A percentile compares a stretch with the other conserved stretches of the same genome.
Evolutionary conservation across 169 alveolate genomes (phyloP).

Genomic region (Cryptosporidium baileyi): DNA sequence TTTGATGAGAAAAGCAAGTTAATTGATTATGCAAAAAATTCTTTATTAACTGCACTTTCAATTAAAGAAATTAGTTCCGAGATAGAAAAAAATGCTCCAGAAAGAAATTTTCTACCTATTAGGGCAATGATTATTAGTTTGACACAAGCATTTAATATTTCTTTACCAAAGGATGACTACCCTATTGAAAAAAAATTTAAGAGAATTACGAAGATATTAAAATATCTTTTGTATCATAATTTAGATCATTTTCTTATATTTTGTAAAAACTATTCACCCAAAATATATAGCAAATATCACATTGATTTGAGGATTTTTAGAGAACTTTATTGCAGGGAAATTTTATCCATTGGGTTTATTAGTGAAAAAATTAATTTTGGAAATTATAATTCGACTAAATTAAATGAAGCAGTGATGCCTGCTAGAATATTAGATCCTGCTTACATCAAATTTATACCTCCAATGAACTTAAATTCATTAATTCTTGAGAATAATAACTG

Average conservation of each 20-base stretch:
- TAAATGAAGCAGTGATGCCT: not conserved
- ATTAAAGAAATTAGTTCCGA: too few species aligned
- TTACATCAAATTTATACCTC: too few species aligned
- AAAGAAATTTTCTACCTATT: not conserved
- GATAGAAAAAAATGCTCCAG: not conserved
- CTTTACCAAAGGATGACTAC: not conserved
- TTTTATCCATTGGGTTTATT: slow-evolving; percentile 44
- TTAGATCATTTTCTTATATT: not conserved
- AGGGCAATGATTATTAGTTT: not conserved
- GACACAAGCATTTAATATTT: not conserved
- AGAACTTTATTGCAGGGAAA: slow-evolving; percentile 16
- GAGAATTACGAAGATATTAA: not conserved
- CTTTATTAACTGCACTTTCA: too few species aligned
- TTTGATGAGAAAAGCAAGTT: too few species aligned
- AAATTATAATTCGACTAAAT: not conserved
- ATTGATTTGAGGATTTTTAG: not conserved
- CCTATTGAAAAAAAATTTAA: not conserved
- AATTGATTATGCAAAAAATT: too few species aligned
- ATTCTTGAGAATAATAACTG: too few species aligned
- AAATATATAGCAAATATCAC: not conserved
- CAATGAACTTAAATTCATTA: too few species aligned
- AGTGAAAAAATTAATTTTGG: slow-evolving; percentile 7
- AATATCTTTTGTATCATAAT: not conserved
- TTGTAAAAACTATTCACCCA: too few species aligned
- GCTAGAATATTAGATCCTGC: slow-evolving; percentile 21